Evolutionary conservation across 73 alveolate genomes (phyloP), one percentile per base, ranked within the genome.

Genomic region (Breviolum minutum): DNA sequence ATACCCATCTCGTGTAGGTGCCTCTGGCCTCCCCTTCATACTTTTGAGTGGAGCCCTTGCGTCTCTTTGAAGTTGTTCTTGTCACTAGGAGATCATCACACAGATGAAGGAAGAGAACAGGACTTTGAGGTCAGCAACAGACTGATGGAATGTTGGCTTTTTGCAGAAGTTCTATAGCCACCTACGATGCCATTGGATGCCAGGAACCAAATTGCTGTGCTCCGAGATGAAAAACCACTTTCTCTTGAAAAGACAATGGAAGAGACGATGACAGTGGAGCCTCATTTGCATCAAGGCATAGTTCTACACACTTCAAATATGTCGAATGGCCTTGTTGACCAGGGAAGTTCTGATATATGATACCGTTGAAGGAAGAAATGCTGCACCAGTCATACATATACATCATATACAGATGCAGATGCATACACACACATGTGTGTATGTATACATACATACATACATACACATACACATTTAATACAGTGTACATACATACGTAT

Each of bases 21-120:
- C 20, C 62, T 19, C 79, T 69, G 4, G 79, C 19, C 54, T 40
- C 54, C 3, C 54, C 54, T 40, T 6, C 77, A 68, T 68, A 22
- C n/a, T 68, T 68, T 68, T 1, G 77, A 22, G 77, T 68, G 77
- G 77, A 14, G 77, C n/a, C n/a, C 77, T 22, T 68, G 77, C 77
- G 24, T 14, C 77, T 11, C 24, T 17, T 17, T 68, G 77, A 68
- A 68, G 77, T 68, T 14, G 77, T 68, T 22, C n/a, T 14, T 22
- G 88, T 64, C 24, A 60, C 22, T 88, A 91, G 97, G 97, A 91
- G 77, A 91, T 91, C 97, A 91, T 91, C 89, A 73, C 87, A 17
- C 97, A 91, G 97, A 91, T 91, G 97, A 91, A 91, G 97, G 97
- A 91, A 61, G 97, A 91, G 74, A 91, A 91, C 97, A 91, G 74